Conservation (phyloP, 129 eudicot genomes). For the Escallonia herrerae region DNA sequence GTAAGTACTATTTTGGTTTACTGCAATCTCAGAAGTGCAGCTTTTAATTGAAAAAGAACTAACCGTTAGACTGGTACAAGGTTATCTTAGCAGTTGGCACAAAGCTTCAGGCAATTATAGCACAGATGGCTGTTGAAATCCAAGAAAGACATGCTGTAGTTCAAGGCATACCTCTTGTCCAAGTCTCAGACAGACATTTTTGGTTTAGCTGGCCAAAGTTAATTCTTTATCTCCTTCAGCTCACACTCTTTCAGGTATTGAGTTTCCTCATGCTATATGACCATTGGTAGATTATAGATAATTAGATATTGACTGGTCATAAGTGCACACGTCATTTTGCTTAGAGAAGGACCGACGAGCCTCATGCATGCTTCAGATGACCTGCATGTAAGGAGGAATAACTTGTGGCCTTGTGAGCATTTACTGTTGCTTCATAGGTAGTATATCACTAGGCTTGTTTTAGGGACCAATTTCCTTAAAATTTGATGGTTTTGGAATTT, state of each 20-base stretch:
- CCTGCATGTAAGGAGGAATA: too few relatives aligned
- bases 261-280: background rate
- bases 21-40: background rate
- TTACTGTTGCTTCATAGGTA: too few relatives aligned
- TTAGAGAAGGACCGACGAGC: too few relatives aligned
- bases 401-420: too few relatives aligned
- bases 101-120: slow-evolving; percentile 85
- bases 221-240: slow-evolving; percentile 71
- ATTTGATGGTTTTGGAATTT: background rate
- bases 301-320: too few relatives aligned
- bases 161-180: slow-evolving; percentile 87
- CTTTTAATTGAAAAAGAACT: slow-evolving; percentile 2
- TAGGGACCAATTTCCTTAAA: too few relatives aligned
- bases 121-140: slow-evolving; percentile 90
- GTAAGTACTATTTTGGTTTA: slow-evolving; percentile 40
- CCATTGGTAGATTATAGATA: too few relatives aligned
- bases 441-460: too few relatives aligned
- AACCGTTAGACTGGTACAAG: slow-evolving; percentile 30
- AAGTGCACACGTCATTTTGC: too few relatives aligned
- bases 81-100: slow-evolving; percentile 79
- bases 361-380: too few relatives aligned
- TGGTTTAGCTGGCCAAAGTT: slow-evolving; percentile 77
- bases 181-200: slow-evolving; percentile 78
- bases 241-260: slow-evolving; percentile 74
- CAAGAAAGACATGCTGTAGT: slow-evolving; percentile 84